These are phyloP conservation scores for Talaromyces sp. DNA, from an alignment of 2,329 filamentous ascomycete genomes.

Conservation along the genomic window DNA sequence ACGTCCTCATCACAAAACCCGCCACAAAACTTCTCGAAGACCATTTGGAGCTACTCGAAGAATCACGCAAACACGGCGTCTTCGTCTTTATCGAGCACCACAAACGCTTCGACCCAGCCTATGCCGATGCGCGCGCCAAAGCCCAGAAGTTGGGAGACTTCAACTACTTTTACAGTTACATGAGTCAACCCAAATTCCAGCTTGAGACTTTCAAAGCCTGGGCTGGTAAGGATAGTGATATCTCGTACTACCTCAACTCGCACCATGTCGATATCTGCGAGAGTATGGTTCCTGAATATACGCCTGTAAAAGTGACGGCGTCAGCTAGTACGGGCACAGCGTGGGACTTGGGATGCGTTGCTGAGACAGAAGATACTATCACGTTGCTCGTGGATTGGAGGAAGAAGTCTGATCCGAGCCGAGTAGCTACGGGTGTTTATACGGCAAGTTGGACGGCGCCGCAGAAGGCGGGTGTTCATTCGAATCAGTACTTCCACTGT, in stretches of 20 bases:
- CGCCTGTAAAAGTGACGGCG: constrained; percentile 75
- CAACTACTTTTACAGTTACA: constrained; percentile 98
- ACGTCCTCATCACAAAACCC: constrained; percentile 92
- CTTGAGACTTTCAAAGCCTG: constrained; percentile 93
- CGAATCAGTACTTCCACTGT: constrained; percentile 94
- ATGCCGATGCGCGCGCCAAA: constrained; percentile 79
- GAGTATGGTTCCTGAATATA: constrained; percentile 81
- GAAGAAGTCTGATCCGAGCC: constrained; percentile 65
- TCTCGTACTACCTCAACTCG: constrained; percentile 93
- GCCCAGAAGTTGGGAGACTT: constrained; percentile 81
- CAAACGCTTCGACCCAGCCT: constrained; percentile 93
- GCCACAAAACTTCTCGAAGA: constrained; percentile 81
- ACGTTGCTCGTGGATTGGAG: constrained; percentile 86
- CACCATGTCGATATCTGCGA: constrained; percentile 93
- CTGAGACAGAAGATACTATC: constrained; percentile 88
- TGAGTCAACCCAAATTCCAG: constrained; percentile 89
- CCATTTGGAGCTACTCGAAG: constrained; percentile 73
- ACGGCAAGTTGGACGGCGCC: constrained; percentile 94
- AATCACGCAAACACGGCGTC: constrained; percentile 70
- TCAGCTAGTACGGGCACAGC: constrained; percentile 79
- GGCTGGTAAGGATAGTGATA: constrained; percentile 89
- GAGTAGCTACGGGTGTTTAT: constrained; percentile 82
- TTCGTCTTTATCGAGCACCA: constrained; percentile 95
- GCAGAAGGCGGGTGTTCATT: constrained; percentile 89
- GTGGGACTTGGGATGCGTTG: constrained; percentile 71